A percentile compares a stretch with the other conserved stretches of the same genome.
phyloP scores from a whole-genome alignment of 2,329 filamentous ascomycete species.

The Paraconiothyrium sp. region DNA sequence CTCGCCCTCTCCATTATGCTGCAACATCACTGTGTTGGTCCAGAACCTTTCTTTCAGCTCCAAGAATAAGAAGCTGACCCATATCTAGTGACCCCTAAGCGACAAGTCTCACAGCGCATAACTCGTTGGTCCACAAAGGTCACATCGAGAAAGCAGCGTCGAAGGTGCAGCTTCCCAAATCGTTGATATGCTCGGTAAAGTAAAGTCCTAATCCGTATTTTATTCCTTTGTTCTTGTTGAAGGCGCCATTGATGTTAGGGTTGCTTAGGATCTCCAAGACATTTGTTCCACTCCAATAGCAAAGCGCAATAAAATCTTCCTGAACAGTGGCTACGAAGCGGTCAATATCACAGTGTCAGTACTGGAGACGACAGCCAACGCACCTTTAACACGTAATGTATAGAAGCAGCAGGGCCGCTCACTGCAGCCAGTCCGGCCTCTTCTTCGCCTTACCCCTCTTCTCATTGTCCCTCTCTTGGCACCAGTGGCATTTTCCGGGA shows the following conservation, averaged over 20 bases:
- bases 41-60: background rate
- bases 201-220: no score
- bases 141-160: background rate
- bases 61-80: background rate
- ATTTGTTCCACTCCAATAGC: background rate
- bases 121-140: background rate
- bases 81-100: background rate
- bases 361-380: background rate
- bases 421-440: slow-evolving; percentile 13
- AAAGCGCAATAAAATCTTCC: background rate
- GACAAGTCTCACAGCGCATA: background rate
- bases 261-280: background rate
- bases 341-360: background rate
- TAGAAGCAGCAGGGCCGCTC: background rate
- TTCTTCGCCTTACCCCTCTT: background rate
- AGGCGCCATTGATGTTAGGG: background rate
- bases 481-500: slow-evolving; percentile 2
- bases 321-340: background rate
- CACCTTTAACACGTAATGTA: background rate
- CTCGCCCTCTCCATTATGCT: background rate
- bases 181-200: no score
- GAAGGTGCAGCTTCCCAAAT: background rate
- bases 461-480: background rate
- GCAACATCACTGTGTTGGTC: background rate
- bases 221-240: no score